A percentile compares a stretch with the other conserved stretches of the same genome.
Evolutionary conservation across 805 yeast genomes (phyloP).

Genomic region (Kuraishia cidri): DNA sequence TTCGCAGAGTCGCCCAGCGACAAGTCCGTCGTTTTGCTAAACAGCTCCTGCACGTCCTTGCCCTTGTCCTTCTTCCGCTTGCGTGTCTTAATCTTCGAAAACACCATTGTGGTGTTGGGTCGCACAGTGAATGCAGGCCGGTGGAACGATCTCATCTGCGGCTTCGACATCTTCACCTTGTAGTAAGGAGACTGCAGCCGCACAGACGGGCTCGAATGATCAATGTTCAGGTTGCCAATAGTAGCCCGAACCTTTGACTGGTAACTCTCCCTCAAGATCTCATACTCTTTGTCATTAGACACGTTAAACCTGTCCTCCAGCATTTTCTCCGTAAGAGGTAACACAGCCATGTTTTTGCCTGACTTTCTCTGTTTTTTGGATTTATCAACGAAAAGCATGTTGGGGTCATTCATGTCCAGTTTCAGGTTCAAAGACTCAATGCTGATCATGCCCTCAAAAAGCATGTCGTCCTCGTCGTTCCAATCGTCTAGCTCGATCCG

Average conservation of each 20-base stretch:
- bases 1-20: conserved; percentile 79
- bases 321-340: conserved; percentile 47
- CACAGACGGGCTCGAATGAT: conserved; percentile 83
- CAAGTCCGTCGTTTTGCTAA: conserved; percentile 63
- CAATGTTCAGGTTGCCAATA: conserved; percentile 82
- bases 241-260: conserved; percentile 90
- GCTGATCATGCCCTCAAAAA: conserved; percentile 60
- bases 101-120: conserved; percentile 69
- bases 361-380: conserved; percentile 5
- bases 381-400: conserved; percentile 56
- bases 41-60: conserved; percentile 66
- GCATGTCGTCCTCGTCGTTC: conserved; percentile 54
- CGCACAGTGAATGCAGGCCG: conserved; percentile 68
- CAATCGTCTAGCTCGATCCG: conserved; percentile 31
- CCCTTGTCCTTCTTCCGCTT: conserved; percentile 89
- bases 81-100: conserved; percentile 65
- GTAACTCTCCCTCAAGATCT: conserved; percentile 72
- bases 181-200: conserved; percentile 87
- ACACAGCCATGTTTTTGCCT: conserved; percentile 18
- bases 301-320: conserved; percentile 62
- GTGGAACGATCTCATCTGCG: conserved; percentile 71
- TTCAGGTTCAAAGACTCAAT: conserved; percentile 27
- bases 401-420: conserved; percentile 84
- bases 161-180: conserved; percentile 62
- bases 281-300: conserved; percentile 86